Conservation (phyloP, 75 land plant genomes). For the Cryptomeria japonica region DNA sequence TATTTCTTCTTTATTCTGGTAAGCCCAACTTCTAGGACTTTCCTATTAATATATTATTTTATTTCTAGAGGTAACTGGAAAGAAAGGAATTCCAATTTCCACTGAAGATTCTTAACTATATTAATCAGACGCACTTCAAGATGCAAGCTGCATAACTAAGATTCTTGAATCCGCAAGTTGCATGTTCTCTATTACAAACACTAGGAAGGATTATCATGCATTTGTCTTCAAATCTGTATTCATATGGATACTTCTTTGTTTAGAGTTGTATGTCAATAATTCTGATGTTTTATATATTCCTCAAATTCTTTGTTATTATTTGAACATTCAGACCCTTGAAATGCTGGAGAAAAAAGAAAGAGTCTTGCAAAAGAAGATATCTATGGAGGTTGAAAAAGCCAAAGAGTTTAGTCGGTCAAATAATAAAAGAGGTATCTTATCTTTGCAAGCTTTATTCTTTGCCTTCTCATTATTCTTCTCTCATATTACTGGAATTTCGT, state of each 20-base stretch:
- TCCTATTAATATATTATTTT: neutral
- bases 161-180: too few relatives aligned
- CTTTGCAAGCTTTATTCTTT: neutral
- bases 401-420: constrained; percentile 59
- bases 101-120: neutral
- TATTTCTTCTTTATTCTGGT: neutral
- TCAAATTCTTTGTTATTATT: neutral
- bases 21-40: neutral
- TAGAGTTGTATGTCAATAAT: neutral
- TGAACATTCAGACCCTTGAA: constrained; percentile 62
- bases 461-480: neutral
- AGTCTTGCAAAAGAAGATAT: constrained; percentile 67
- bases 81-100: neutral
- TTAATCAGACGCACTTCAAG: neutral
- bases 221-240: neutral
- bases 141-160: neutral
- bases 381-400: constrained; percentile 76
- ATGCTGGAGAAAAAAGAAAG: constrained; percentile 91
- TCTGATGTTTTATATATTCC: neutral
- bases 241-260: neutral
- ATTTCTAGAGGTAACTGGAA: neutral
- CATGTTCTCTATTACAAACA: neutral
- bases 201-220: neutral
- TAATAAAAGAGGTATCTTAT: constrained; percentile 70
- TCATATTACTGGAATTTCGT: neutral